phyloP scores from a whole-genome alignment of 1,139 yeast species.

The Kurtzmaniella quercitrusa region DNA sequence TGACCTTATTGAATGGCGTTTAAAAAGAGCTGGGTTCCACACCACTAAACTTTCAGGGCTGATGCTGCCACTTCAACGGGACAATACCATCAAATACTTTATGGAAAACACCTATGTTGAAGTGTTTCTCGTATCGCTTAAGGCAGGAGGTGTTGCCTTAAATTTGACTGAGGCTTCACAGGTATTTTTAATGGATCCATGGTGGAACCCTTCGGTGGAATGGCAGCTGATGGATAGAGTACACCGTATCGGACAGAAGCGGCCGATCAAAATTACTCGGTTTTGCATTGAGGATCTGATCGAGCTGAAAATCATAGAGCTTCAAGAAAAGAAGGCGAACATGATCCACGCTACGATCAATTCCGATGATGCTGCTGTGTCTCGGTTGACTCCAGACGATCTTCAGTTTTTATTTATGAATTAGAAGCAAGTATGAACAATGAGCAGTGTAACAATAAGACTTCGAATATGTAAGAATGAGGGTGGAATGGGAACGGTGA shows the following conservation, averaged over 20 bases:
- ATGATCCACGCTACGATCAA: conserved; percentile 97
- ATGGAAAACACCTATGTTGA: conserved; percentile 92
- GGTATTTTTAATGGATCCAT: conserved; percentile 91
- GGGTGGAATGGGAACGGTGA: background rate
- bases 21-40: conserved; percentile 88
- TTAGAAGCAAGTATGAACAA: conserved; percentile 18
- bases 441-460: no score
- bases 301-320: conserved; percentile 89
- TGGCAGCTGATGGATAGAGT: conserved; percentile 99
- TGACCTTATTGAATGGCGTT: conserved; percentile 91
- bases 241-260: conserved; percentile 91
- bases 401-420: conserved; percentile 88
- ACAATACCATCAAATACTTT: conserved; percentile 81
- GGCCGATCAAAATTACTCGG: conserved; percentile 92
- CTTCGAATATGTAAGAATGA: background rate
- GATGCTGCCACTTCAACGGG: conserved; percentile 94
- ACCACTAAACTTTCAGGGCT: conserved; percentile 94
- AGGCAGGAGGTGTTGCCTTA: conserved; percentile 98
- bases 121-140: conserved; percentile 87
- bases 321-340: conserved; percentile 95
- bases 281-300: conserved; percentile 94
- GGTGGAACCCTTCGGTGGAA: conserved; percentile 99
- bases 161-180: conserved; percentile 96
- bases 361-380: conserved; percentile 86
- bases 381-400: conserved; percentile 84